phyloP scores from a whole-genome alignment of 2,329 filamentous ascomycete species.

The Fusarium annulatum region DNA sequence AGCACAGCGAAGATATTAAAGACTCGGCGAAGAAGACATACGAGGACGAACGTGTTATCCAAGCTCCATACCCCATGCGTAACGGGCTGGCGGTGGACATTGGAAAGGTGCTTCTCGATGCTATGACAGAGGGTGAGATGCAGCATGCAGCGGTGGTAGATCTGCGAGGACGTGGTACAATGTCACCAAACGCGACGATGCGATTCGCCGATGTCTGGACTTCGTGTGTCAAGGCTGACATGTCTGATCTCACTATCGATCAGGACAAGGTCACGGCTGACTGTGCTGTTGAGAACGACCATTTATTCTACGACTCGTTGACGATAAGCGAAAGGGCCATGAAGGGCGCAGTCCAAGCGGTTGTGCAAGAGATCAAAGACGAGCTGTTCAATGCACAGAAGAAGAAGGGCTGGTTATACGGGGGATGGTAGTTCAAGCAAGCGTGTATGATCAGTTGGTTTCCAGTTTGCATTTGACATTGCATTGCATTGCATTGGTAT shows the following conservation, averaged over 20 bases:
- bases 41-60: constrained; percentile 41
- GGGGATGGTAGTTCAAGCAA: constrained; percentile 13
- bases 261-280: constrained; percentile 13
- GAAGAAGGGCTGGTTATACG: constrained; percentile 34
- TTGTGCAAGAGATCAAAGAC: constrained; percentile 34
- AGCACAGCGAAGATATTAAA: constrained; percentile 10
- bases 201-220: constrained; percentile 57
- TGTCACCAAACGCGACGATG: constrained; percentile 45
- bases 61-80: constrained; percentile 52
- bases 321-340: constrained; percentile 54
- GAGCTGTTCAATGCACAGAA: constrained; percentile 39
- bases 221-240: constrained; percentile 52
- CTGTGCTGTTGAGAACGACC: constrained; percentile 58
- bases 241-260: constrained; percentile 26
- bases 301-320: constrained; percentile 65
- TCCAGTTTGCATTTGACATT: not conserved
- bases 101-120: constrained; percentile 54
- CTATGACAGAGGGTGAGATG: constrained; percentile 62
- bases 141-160: constrained; percentile 56
- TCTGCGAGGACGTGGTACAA: constrained; percentile 55
- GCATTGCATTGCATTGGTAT: not conserved
- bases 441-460: not conserved
- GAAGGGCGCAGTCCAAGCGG: constrained; percentile 32
- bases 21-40: constrained; percentile 7
- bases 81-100: constrained; percentile 57